phyloP scores from a whole-genome alignment of 768 basidiomycete species.

The Stropharia rugosoannulata region DNA sequence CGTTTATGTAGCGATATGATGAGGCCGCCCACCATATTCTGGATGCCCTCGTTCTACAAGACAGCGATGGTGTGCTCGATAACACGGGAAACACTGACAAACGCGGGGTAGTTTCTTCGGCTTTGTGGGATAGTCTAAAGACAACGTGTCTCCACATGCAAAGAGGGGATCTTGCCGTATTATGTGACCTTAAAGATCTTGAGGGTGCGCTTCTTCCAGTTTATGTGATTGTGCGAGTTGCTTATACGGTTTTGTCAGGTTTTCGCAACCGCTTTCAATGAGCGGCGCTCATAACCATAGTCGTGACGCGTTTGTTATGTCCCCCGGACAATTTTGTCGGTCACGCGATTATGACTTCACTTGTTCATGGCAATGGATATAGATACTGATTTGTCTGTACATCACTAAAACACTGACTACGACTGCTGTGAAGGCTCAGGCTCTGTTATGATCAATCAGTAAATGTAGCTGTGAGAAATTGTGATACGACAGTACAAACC shows the following conservation, averaged over 20 bases:
- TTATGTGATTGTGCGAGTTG: neutral
- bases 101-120: conserved; percentile 72
- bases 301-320: neutral
- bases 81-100: conserved; percentile 41
- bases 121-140: conserved; percentile 88
- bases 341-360: conserved; percentile 14
- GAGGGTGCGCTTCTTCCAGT: conserved; percentile 39
- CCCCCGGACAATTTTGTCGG: conserved; percentile 12
- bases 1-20: conserved; percentile 61
- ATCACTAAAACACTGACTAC: conserved; percentile 5
- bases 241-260: conserved; percentile 15
- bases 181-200: conserved; percentile 74
- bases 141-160: conserved; percentile 82
- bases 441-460: neutral
- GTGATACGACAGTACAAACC: conserved; percentile 7
- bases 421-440: conserved; percentile 15
- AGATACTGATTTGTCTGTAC: conserved; percentile 9
- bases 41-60: conserved; percentile 87
- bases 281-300: conserved; percentile 5
- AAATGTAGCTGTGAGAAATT: neutral
- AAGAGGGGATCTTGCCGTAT: conserved; percentile 68
- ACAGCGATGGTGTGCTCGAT: conserved; percentile 72
- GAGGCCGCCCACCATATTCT: conserved; percentile 87
- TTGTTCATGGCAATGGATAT: conserved; percentile 21
- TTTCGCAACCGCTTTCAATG: conserved; percentile 26